Evolutionary conservation across 2,329 filamentous ascomycete genomes (phyloP), one percentile per base, ranked within the genome.

Genomic region (Cladophialophora carrionii): DNA sequence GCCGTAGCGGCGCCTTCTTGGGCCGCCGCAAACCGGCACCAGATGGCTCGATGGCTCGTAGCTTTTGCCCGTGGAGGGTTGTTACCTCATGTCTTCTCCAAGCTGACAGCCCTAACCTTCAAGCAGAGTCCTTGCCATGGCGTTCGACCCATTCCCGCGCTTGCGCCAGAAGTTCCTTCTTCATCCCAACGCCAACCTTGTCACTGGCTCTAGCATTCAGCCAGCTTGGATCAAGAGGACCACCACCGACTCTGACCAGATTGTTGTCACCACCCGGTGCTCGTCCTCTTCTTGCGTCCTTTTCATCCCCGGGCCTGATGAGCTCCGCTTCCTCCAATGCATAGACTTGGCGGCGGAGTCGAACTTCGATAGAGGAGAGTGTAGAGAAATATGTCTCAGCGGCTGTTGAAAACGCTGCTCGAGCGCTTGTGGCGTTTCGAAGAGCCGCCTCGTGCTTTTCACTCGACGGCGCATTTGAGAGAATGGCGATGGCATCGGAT

Each of bases 301-400:
- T 57, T 20, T 73, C 66, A 53, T 79, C 75, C 3, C 73, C 72
- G 14, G 76, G 71, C 32, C 73, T 72, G 71, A 96, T 86, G 68
- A 96, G 90, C 48, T 87, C 86, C 0, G 90, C 90, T 77, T 96
- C 91, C 76, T 96, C 91, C 3, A 96, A 81, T 0, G 90, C 91
- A 74, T 89, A 88, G 54, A 93, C 88, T 74, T 92, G 88, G 46
- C 89, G 83, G 67, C 90, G 89, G 60, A 96, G 85, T 53, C 86
- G 83, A 10, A 92, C 89, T 73, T 91, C 88, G 57, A 95, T 85
- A 6, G 84, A 84, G 68, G 92, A 90, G 2, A 97, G 81, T 1
- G 88, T 87, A 0, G 83, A 82, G 70, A 95, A 87, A 76, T 94
- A 95, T 7, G 85, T 82, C 60, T 78, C 75, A 1, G 80, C 79